A percentile compares a stretch with the other conserved stretches of the same genome.
phyloP scores from a whole-genome alignment of 192 early-diverging fungal genomes.

The Kappamyces sp. region DNA sequence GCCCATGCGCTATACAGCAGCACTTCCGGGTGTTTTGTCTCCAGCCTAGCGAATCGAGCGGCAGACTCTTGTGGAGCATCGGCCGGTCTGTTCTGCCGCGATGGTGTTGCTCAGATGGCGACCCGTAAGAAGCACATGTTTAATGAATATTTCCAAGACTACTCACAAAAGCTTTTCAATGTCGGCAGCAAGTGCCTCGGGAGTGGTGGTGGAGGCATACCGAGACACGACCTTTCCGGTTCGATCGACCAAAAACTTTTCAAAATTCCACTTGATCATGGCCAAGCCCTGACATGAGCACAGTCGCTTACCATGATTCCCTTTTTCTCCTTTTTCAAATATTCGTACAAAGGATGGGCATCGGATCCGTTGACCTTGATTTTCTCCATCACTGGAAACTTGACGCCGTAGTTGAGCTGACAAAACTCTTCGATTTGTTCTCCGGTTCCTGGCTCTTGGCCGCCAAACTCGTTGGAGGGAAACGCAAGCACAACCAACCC shows the following conservation, averaged over 20 bases:
- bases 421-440: slow-evolving; percentile 53
- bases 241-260: slow-evolving; percentile 40
- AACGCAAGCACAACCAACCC: slow-evolving; percentile 85
- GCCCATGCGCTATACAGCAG: too few relatives aligned
- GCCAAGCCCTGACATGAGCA: slow-evolving; percentile 15
- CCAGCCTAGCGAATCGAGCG: too few relatives aligned
- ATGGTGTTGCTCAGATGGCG: too few relatives aligned
- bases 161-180: slow-evolving; percentile 10
- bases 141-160: too few relatives aligned
- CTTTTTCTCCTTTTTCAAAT: slow-evolving; percentile 32
- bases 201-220: slow-evolving; percentile 18
- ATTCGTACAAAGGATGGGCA: slow-evolving; percentile 38
- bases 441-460: slow-evolving; percentile 20
- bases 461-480: slow-evolving; percentile 72
- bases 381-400: slow-evolving; percentile 85
- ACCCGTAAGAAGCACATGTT: too few relatives aligned
- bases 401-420: slow-evolving; percentile 65
- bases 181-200: slow-evolving; percentile 10
- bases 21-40: too few relatives aligned
- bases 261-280: slow-evolving; percentile 45
- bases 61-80: too few relatives aligned
- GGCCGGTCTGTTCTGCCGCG: too few relatives aligned
- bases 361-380: slow-evolving; percentile 58
- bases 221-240: slow-evolving; percentile 33
- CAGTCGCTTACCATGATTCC: slow-evolving; percentile 11